Evolutionary conservation across 2,329 filamentous ascomycete genomes (phyloP).

Genomic region (Incumbomyces lentus): DNA sequence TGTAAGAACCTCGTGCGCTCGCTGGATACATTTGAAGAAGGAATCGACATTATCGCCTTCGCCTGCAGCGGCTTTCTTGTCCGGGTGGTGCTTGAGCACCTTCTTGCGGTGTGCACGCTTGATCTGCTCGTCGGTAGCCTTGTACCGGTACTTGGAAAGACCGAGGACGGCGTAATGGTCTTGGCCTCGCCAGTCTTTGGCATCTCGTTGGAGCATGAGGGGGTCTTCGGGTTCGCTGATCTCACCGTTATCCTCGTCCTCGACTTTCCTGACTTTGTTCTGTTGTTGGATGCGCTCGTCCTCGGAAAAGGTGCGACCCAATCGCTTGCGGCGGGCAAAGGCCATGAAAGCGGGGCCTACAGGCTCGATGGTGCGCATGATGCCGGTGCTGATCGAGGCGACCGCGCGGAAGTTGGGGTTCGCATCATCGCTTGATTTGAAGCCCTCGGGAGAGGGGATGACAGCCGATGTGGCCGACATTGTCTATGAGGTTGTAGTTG

Average conservation of each 20-base stretch:
- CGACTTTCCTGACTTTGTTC: conserved; percentile 88
- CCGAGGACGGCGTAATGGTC: conserved; percentile 97
- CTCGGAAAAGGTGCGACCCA: conserved; percentile 96
- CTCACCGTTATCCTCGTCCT: conserved; percentile 80
- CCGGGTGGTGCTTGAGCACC: conserved; percentile 96
- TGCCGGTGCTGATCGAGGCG: conserved; percentile 63
- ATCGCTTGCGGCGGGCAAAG: conserved; percentile 79
- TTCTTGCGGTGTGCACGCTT: conserved; percentile 99
- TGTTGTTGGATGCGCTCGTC: conserved; percentile 96
- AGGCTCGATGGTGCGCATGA: conserved; percentile 83
- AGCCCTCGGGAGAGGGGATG: conserved; percentile 64
- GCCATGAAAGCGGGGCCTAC: conserved; percentile 96
- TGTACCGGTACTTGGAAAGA: conserved; percentile 81
- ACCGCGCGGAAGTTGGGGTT: conserved; percentile 60
- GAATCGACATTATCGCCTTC: conserved; percentile 76
- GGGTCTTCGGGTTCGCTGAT: conserved; percentile 91
- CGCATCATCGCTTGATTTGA: conserved; percentile 72
- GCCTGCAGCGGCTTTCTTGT: conserved; percentile 93
- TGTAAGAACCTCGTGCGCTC: conserved; percentile 84
- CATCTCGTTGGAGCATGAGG: conserved; percentile 80
- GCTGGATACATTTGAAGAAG: conserved; percentile 99
- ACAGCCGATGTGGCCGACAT: conserved; percentile 12
- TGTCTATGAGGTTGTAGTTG: neutral
- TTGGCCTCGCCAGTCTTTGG: conserved; percentile 99
- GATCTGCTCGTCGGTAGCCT: conserved; percentile 94